These are phyloP conservation scores for Plasmopara viticola DNA, from an alignment of 352 stramenopile genomes.

Conservation along the genomic window DNA sequence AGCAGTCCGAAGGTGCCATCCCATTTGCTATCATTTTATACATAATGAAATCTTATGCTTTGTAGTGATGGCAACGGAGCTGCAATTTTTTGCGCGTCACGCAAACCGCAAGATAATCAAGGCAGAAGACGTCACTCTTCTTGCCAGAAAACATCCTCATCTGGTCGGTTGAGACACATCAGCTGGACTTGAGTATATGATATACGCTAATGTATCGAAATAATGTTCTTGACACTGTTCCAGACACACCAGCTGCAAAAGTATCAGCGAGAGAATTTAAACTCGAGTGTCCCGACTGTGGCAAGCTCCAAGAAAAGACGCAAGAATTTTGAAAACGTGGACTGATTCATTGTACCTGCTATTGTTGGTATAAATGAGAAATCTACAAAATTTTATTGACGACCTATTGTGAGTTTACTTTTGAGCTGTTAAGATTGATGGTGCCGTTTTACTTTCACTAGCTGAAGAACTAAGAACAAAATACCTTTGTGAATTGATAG, in stretches of 20 bases:
- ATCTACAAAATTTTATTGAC: not conserved
- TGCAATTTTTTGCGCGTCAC: constrained; percentile 71
- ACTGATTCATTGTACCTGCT: constrained; percentile 36
- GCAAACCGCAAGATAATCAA: constrained; percentile 72
- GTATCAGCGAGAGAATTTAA: constrained; percentile 47
- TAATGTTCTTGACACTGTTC: not conserved
- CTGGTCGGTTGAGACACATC: constrained; percentile 25
- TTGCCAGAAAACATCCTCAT: constrained; percentile 50
- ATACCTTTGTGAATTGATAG: constrained; percentile 35
- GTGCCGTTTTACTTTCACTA: too few species aligned
- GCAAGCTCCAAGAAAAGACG: constrained; percentile 25
- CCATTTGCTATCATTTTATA: not conserved
- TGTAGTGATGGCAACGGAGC: constrained; percentile 61
- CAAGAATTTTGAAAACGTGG: constrained; percentile 23
- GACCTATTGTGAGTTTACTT: not conserved
- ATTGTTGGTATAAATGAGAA: not conserved
- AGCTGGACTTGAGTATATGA: not conserved
- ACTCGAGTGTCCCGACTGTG: constrained; percentile 5
- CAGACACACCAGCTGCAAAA: constrained; percentile 51
- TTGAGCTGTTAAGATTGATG: not conserved
- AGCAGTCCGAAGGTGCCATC: constrained; percentile 47
- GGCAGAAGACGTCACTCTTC: constrained; percentile 57
- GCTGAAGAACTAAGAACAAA: too few species aligned
- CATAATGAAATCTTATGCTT: not conserved
- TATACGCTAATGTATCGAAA: not conserved